These are phyloP conservation scores for Gossypium sturtianum DNA, from an alignment of 345 rosid genomes.

Conservation along the genomic window DNA sequence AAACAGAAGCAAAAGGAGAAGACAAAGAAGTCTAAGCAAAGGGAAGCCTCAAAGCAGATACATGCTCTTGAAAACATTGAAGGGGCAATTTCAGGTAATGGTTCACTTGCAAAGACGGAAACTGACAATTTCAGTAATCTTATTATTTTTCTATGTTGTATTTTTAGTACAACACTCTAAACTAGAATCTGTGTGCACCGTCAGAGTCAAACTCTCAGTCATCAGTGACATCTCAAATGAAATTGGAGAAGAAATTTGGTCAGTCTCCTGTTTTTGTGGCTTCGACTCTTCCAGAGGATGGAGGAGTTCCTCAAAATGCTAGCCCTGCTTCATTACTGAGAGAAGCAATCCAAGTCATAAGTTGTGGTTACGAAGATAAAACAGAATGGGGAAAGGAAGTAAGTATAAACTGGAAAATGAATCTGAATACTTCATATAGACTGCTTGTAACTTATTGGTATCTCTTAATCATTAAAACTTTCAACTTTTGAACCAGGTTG, in stretches of 20 bases:
- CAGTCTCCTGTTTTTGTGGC: slow-evolving; percentile 90
- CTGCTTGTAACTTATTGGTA: not conserved
- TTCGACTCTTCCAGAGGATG: slow-evolving; percentile 62
- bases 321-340: slow-evolving; percentile 66
- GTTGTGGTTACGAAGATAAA: slow-evolving; percentile 96
- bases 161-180: not conserved
- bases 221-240: slow-evolving; percentile 44
- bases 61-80: slow-evolving; percentile 83
- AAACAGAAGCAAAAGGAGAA: slow-evolving; percentile 50
- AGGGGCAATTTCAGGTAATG: slow-evolving; percentile 56
- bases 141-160: not conserved
- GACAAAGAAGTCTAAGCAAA: slow-evolving; percentile 52
- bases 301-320: slow-evolving; percentile 69
- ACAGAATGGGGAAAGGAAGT: slow-evolving; percentile 99
- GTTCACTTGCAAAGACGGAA: not conserved
- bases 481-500: slow-evolving; percentile 44
- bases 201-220: slow-evolving; percentile 40
- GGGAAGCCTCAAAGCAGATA: slow-evolving; percentile 82
- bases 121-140: not conserved
- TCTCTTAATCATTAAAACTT: not conserved
- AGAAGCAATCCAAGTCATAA: slow-evolving; percentile 96
- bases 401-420: slow-evolving; percentile 17
- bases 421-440: not conserved
- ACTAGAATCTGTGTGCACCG: not conserved
- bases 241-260: slow-evolving; percentile 90